phyloP scores from a whole-genome alignment of 1,139 yeast genomes.

The Arxiozyma heterogenica region DNA sequence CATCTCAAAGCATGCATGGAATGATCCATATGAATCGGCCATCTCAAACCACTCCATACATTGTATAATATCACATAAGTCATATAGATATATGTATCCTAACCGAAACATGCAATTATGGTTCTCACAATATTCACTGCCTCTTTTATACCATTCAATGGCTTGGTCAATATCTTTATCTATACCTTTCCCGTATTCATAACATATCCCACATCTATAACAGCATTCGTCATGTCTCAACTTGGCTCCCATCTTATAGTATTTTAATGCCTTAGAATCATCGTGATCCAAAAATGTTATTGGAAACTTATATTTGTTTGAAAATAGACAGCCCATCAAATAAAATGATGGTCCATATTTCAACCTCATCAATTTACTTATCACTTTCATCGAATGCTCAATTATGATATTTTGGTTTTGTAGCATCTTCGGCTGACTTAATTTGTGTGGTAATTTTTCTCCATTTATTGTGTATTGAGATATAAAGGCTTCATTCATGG shows the following conservation, averaged over 20 bases:
- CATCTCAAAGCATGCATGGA: conserved; percentile 54
- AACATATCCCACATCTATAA: conserved; percentile 59
- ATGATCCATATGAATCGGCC: conserved; percentile 39
- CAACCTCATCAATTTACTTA: conserved; percentile 41
- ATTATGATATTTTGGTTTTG: conserved; percentile 47
- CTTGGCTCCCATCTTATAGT: conserved; percentile 49
- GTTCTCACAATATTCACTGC: conserved; percentile 49
- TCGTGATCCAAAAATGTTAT: conserved; percentile 39
- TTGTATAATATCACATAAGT: conserved; percentile 37
- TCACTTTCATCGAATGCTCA: conserved; percentile 48
- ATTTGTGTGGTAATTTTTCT: conserved; percentile 30
- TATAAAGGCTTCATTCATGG: conserved; percentile 35
- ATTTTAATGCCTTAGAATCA: conserved; percentile 50
- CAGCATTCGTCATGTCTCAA: conserved; percentile 49
- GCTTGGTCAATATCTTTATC: conserved; percentile 35
- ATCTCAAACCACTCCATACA: conserved; percentile 49
- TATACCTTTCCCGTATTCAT: conserved; percentile 55
- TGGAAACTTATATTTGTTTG: conserved; percentile 29
- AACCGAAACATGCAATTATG: conserved; percentile 59
- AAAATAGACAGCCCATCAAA: conserved; percentile 51
- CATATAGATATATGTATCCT: conserved; percentile 34
- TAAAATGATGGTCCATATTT: conserved; percentile 45
- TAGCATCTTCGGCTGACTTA: conserved; percentile 37
- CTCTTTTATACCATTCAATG: conserved; percentile 43
- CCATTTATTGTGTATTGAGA: conserved; percentile 40